Evolutionary conservation across 2,329 filamentous ascomycete species (phyloP).

Genomic region (Magnaporthales sp.): DNA sequence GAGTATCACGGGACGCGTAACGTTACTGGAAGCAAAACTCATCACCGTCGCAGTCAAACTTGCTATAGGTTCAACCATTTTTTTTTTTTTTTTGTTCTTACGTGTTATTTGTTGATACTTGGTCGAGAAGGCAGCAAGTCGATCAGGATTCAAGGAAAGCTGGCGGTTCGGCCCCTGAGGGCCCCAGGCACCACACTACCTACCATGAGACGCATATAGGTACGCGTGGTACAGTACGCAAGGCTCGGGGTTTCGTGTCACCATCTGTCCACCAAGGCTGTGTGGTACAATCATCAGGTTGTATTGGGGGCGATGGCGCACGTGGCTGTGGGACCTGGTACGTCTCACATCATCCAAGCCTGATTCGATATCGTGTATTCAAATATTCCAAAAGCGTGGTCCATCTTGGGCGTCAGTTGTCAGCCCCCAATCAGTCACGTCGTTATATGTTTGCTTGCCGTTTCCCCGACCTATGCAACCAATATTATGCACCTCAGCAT

Average conservation of each 20-base stretch:
- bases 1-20: neutral
- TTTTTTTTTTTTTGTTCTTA: too few species aligned
- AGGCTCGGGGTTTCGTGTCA: neutral
- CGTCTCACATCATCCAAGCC: neutral
- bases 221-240: neutral
- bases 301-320: neutral
- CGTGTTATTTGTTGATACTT: neutral
- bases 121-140: neutral
- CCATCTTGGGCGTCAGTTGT: neutral
- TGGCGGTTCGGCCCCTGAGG: neutral
- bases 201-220: neutral
- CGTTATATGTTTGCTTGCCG: neutral
- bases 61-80: neutral
- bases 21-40: neutral
- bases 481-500: neutral
- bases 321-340: neutral
- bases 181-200: neutral
- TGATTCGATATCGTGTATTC: neutral
- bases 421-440: neutral
- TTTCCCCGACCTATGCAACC: neutral
- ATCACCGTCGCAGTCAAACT: neutral
- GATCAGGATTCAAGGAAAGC: neutral
- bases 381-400: neutral
- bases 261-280: neutral
- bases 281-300: neutral